These are phyloP conservation scores for Atractiella rhizophila DNA, from an alignment of 768 basidiomycete species.

Conservation along the genomic window DNA sequence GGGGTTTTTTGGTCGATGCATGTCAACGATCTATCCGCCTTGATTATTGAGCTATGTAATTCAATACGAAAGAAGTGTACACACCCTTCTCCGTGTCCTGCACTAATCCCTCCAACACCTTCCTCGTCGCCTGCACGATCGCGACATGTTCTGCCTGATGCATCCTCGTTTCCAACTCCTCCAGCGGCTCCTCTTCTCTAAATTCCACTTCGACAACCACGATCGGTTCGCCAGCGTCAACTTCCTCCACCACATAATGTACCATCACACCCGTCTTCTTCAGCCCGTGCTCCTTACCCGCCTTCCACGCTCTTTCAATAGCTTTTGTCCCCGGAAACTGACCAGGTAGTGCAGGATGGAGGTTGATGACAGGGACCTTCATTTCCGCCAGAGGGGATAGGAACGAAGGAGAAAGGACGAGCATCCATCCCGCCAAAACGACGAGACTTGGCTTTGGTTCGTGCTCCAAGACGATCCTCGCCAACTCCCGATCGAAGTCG, in stretches of 20 bases:
- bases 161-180: slow-evolving; percentile 46
- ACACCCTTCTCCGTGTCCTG: too few relatives aligned
- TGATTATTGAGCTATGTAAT: too few relatives aligned
- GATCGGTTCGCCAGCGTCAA: slow-evolving; percentile 73
- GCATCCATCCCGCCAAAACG: slow-evolving; percentile 98
- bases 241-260: slow-evolving; percentile 72
- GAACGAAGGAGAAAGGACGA: slow-evolving; percentile 63
- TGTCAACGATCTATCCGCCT: too few relatives aligned
- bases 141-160: slow-evolving; percentile 68
- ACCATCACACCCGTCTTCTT: slow-evolving; percentile 65
- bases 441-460: slow-evolving; percentile 60
- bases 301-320: slow-evolving; percentile 65
- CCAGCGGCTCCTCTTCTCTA: slow-evolving; percentile 40
- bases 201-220: slow-evolving; percentile 56
- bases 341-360: slow-evolving; percentile 86
- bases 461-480: slow-evolving; percentile 30
- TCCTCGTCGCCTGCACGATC: slow-evolving; percentile 61
- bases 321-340: slow-evolving; percentile 81
- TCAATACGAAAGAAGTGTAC: too few relatives aligned
- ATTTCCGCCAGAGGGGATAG: slow-evolving; percentile 28
- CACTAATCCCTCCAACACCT: too few relatives aligned
- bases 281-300: slow-evolving; percentile 57
- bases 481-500: slow-evolving; percentile 63
- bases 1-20: too few relatives aligned
- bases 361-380: slow-evolving; percentile 65